Evolutionary conservation across 345 rosid species (phyloP).

Genomic region (Turnera subulata): DNA sequence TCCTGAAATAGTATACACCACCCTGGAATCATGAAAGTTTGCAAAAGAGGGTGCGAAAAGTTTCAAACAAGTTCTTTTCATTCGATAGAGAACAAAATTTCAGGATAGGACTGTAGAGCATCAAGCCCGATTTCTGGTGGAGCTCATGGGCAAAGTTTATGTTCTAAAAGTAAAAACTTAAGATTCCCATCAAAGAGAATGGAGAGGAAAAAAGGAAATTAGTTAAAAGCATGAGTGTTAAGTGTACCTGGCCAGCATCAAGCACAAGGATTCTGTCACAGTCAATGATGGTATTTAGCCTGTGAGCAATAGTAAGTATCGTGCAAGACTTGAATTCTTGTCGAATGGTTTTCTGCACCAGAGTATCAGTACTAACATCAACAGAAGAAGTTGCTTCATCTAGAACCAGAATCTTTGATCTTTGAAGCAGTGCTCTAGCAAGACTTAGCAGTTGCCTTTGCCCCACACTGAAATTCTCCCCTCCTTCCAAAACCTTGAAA

Average conservation of each 20-base stretch:
- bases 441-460: conserved; percentile 21
- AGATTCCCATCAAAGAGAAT: no score
- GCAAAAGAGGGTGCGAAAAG: no score
- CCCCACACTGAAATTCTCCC: conserved; percentile 22
- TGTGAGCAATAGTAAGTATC: conserved; percentile 13
- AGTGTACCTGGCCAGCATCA: conserved; percentile 13
- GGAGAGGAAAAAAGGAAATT: no score
- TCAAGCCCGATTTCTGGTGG: no score
- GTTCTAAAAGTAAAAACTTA: no score
- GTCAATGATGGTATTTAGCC: conserved; percentile 16
- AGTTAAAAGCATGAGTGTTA: no score
- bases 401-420: conserved; percentile 12
- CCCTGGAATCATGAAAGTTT: no score
- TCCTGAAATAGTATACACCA: no score
- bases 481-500: conserved; percentile 16
- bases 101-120: no score
- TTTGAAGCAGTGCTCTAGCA: conserved; percentile 6
- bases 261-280: conserved; percentile 10
- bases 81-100: no score
- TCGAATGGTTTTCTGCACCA: conserved; percentile 13
- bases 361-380: conserved; percentile 14
- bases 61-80: no score
- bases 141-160: no score
- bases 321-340: conserved; percentile 19
- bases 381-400: conserved; percentile 16